Percentiles rank a stretch among this genome's conserved stretches.
phyloP scores from a whole-genome alignment of 305 asterid species.

The Rubia tinctorum region DNA sequence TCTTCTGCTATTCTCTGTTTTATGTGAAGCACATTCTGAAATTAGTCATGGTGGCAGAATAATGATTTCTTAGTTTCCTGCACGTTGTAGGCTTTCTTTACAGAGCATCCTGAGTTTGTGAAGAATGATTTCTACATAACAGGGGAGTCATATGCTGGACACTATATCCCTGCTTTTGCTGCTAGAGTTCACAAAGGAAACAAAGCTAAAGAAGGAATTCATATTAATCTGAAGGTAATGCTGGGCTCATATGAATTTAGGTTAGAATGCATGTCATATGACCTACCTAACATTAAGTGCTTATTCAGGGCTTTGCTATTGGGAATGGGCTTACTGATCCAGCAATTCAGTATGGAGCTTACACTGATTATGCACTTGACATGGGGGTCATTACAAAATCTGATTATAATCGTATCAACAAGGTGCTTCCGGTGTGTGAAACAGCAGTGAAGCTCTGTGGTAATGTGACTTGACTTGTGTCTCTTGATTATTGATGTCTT shows the following conservation, averaged over 20 bases:
- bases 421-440: conserved; percentile 84
- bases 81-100: conserved; percentile 68
- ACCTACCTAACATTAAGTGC: conserved; percentile 28
- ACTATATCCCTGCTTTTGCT: conserved; percentile 96
- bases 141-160: conserved; percentile 99
- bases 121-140: conserved; percentile 88
- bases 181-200: conserved; percentile 87
- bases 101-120: conserved; percentile 78
- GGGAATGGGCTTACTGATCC: conserved; percentile 99
- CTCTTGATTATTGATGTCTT: background rate
- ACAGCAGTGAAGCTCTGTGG: conserved; percentile 89
- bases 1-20: background rate
- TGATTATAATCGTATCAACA: conserved; percentile 72
- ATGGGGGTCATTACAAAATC: conserved; percentile 68
- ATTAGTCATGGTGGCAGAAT: background rate
- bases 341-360: conserved; percentile 87
- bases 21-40: background rate
- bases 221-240: conserved; percentile 81
- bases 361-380: conserved; percentile 92
- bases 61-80: conserved; percentile 10
- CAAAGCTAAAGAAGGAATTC: conserved; percentile 81
- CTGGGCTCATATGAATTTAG: conserved; percentile 1
- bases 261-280: conserved; percentile 7
- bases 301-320: conserved; percentile 85
- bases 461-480: conserved; percentile 29